Evolutionary conservation across 495 filamentous ascomycete species (phyloP).

Genomic region (Tuber magnatum): DNA sequence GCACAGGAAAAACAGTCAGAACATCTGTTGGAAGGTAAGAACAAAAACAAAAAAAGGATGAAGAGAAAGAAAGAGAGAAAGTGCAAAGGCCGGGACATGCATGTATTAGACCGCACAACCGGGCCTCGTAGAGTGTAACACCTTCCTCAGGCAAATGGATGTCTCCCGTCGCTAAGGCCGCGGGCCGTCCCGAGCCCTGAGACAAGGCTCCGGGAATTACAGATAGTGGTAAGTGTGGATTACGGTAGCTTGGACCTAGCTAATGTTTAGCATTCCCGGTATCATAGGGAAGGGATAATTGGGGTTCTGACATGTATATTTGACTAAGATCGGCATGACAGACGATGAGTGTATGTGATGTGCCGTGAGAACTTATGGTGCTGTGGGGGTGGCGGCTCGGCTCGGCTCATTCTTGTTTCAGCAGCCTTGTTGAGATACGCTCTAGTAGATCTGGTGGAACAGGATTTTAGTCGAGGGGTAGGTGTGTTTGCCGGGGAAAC

Average conservation of each 20-base stretch:
- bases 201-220: too few species aligned
- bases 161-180: too few species aligned
- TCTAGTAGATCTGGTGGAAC: neutral
- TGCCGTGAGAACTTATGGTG: neutral
- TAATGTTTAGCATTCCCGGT: too few species aligned
- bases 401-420: neutral
- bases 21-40: neutral
- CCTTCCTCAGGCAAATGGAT: neutral
- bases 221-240: too few species aligned
- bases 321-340: too few species aligned
- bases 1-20: neutral
- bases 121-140: neutral
- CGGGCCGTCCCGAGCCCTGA: too few species aligned
- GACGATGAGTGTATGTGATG: too few species aligned
- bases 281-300: too few species aligned
- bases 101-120: neutral
- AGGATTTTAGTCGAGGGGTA: too few species aligned
- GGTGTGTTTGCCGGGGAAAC: neutral
- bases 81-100: neutral
- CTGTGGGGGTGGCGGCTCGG: neutral
- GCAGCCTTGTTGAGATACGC: neutral
- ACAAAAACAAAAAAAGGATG: neutral
- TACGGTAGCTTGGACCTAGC: too few species aligned
- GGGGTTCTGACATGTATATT: too few species aligned
- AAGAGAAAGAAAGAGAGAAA: neutral